These are phyloP conservation scores for Gynandropsis gynandra DNA, from an alignment of 345 rosid species.

Conservation along the genomic window DNA sequence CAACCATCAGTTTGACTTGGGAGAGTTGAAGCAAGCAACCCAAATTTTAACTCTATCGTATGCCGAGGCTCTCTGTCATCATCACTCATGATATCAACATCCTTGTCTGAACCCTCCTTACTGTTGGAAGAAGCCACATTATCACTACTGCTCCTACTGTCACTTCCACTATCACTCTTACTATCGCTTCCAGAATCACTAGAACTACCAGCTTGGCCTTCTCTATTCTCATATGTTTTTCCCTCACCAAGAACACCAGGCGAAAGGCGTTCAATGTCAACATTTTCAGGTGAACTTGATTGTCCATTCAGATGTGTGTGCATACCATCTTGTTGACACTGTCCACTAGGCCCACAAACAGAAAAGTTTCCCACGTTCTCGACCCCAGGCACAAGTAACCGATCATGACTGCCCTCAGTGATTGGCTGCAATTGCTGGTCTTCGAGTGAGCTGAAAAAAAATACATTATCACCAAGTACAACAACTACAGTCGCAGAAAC, in stretches of 20 bases:
- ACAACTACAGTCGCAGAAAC: slow-evolving; percentile 9
- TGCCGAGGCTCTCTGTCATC: slow-evolving; percentile 59
- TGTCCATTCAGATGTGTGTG: slow-evolving; percentile 29
- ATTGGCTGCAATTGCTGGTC: slow-evolving; percentile 34
- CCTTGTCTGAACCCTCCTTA: slow-evolving; percentile 85
- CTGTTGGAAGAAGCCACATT: slow-evolving; percentile 84
- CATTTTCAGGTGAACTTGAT: slow-evolving; percentile 33
- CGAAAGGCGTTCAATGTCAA: slow-evolving; percentile 45
- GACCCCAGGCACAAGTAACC: slow-evolving; percentile 39
- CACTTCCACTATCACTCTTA: slow-evolving; percentile 37
- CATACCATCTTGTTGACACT: slow-evolving; percentile 31
- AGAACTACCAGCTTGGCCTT: slow-evolving; percentile 63
- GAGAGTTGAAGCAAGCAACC: too few relatives aligned
- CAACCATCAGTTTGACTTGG: too few relatives aligned
- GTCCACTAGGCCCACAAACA: slow-evolving; percentile 30
- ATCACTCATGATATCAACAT: slow-evolving; percentile 88
- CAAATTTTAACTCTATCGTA: slow-evolving; percentile 26
- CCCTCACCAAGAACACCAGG: slow-evolving; percentile 57
- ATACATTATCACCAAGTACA: slow-evolving; percentile 13
- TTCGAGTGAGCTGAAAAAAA: slow-evolving; percentile 60
- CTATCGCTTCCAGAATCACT: slow-evolving; percentile 82
- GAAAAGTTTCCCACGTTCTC: slow-evolving; percentile 36
- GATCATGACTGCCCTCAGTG: slow-evolving; percentile 39
- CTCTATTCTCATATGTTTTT: slow-evolving; percentile 57
- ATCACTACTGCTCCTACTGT: slow-evolving; percentile 90